Base-by-base conservation (phyloP, 2,329 filamentous ascomycete genomes). In the Ophiocordyceps australis region DNA sequence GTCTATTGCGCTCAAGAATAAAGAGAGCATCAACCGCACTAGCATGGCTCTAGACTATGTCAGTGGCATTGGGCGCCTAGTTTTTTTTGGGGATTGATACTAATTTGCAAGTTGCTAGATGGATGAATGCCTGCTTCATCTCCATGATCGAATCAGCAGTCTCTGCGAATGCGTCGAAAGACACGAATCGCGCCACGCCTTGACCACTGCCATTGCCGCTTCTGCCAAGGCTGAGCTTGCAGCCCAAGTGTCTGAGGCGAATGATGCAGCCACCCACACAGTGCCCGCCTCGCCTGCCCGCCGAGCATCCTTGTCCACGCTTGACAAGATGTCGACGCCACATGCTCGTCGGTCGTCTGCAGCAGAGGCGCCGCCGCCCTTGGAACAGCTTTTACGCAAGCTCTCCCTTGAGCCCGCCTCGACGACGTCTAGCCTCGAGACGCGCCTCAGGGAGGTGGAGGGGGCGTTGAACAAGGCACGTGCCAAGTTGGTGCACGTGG, bases 31-130 rank as follows among this genome's bases (percentile, higher is more conserved):
- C n/a, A 45, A 44, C 8, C 54, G 55, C 18, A 57, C 63, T 1
- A 48, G 52, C 0, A 49, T 51, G 5, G 62, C 63, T 3, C 37
- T 67, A 2, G 41, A 50, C 37, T 71, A 71, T 34, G 65, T n/a
- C n/a, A n/a, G n/a, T n/a, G n/a, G n/a, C n/a, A n/a, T n/a, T n/a
- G n/a, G n/a, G n/a, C n/a, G n/a, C n/a, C n/a, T n/a, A n/a, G n/a
- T n/a, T n/a, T n/a, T n/a, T n/a, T n/a, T n/a, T n/a, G n/a, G n/a
- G n/a, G n/a, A n/a, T n/a, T n/a, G n/a, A n/a, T n/a, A n/a, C n/a
- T n/a, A n/a, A n/a, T n/a, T n/a, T n/a, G n/a, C n/a, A n/a, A n/a
- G n/a, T n/a, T n/a, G n/a, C n/a, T 23, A 69, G 63, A 56, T 68
- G 13, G 47, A 59, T 19, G 50, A 59, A 13, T 69, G 64, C 31